A percentile compares a stretch with the other conserved stretches of the same genome.
Evolutionary conservation across 2,329 filamentous ascomycete genomes (phyloP).

Genomic region (Blastomyces gilchristii): DNA sequence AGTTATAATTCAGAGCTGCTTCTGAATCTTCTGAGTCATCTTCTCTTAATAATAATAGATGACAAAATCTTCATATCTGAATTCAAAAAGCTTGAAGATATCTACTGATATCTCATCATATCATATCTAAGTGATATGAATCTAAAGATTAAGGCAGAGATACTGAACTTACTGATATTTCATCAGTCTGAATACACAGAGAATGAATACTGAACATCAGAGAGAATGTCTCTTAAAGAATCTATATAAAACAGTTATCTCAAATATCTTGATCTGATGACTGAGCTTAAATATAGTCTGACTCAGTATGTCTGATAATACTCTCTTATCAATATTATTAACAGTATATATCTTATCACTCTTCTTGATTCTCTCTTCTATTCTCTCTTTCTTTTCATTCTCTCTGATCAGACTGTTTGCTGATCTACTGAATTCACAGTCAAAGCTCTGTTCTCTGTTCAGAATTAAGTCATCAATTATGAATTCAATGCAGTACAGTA

Average conservation of each 20-base stretch:
- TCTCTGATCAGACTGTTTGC: no score
- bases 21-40: constrained; percentile 15
- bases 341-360: constrained; percentile 13
- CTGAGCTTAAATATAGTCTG: constrained; percentile 12
- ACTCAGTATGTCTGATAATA: constrained; percentile 15
- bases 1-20: constrained; percentile 16
- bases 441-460: no score
- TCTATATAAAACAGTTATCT: constrained; percentile 13
- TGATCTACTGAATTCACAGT: no score
- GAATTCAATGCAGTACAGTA: no score
- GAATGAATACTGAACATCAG: constrained; percentile 14
- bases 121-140: constrained; percentile 11
- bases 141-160: constrained; percentile 17
- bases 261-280: constrained; percentile 11
- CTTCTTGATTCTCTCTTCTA: no score
- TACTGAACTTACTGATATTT: constrained; percentile 15
- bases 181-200: no score
- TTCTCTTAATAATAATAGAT: constrained; percentile 13
- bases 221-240: constrained; percentile 9
- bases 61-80: constrained; percentile 14
- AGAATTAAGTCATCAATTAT: no score
- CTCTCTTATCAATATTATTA: constrained; percentile 17
- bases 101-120: constrained; percentile 14
- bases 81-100: constrained; percentile 12
- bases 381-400: no score